These are phyloP conservation scores for Cyclotella choctawhatcheeana DNA, from an alignment of 108 stramenopile species.

Conservation along the genomic window DNA sequence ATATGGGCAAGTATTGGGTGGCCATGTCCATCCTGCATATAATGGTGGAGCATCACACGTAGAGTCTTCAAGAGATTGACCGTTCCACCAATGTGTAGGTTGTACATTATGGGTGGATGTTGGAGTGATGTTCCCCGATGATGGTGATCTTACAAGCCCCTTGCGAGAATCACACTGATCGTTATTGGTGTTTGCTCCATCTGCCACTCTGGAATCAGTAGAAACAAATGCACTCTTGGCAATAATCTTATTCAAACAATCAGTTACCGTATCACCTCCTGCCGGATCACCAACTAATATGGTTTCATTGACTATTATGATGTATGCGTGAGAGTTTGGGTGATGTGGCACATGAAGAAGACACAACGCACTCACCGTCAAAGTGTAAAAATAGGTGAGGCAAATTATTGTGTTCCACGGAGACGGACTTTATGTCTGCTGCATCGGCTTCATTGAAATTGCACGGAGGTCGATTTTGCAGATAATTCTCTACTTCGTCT, in stretches of 20 bases:
- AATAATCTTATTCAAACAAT: conserved; percentile 76
- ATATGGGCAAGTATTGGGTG: conserved; percentile 70
- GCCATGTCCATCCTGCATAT: conserved; percentile 83
- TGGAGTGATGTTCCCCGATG: conserved; percentile 20
- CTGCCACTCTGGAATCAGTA: no score
- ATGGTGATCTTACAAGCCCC: conserved; percentile 9
- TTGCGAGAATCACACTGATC: not conserved
- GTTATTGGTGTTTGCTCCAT: no score
- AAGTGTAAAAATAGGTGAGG: conserved; percentile 4
- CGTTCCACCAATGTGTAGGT: conserved; percentile 90
- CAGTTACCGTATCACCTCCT: conserved; percentile 76
- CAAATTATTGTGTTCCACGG: not conserved
- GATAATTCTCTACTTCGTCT: not conserved
- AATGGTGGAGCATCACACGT: conserved; percentile 58
- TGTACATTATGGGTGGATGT: conserved; percentile 34
- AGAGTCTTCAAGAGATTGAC: conserved; percentile 46
- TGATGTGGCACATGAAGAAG: no score
- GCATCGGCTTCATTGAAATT: not conserved
- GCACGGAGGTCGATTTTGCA: not conserved
- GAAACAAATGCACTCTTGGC: conserved; percentile 88
- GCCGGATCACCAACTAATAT: conserved; percentile 85
- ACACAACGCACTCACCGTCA: no score
- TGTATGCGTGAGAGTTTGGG: no score
- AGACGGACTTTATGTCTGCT: not conserved
- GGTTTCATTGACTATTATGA: conserved; percentile 92